Base-by-base conservation (phyloP, 441 rosid species). In the Kokia cookei region DNA sequence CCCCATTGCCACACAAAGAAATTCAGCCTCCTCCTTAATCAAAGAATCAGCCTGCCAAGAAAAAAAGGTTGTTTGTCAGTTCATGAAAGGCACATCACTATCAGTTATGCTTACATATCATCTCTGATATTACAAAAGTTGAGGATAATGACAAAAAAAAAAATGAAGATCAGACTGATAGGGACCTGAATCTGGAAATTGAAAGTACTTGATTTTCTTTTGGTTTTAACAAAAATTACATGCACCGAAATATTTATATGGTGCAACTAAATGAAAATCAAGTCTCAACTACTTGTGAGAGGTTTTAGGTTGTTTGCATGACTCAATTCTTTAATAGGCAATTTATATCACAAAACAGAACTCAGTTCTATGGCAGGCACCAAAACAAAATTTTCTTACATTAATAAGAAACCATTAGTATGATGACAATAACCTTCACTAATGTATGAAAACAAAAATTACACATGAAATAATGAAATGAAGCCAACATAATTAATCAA, bases 1-100 rank as follows among this genome's bases (percentile, higher is more conserved):
- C 60, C 97, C 98, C 98, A 91, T 90, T 65, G 98, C 90, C 51
- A 82, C 89, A 72, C 93, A 82, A 75, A 96, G 91, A 81, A 83
- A 76, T 66, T 84, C 84, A 76, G 81, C 91, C 80, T 94, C 99
- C 75, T 87, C 97, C 79, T 80, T 85, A 17, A 96, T 85, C 85
- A 88, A 82, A 59, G 73, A 68, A 80, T 89, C 89, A 60, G 98
- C 97, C 99, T 96, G 86, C 64, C 75, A 42, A 76, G 42, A 76
- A 26, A 66, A 73, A 43, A 40, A 7, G 19, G 51, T 55, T 4
- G 45, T 24, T 73, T 17, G 48, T 62, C 47, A 76, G 40, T 66
- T 60, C 53, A 29, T 24, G 27, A 26, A 65, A 55, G 11, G 73
- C 70, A 6, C 47, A 29, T 15, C 50, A 63, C 11, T 22, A 63